Conservation (phyloP, 2,329 filamentous ascomycete genomes). For the Alternaria conjuncta region DNA sequence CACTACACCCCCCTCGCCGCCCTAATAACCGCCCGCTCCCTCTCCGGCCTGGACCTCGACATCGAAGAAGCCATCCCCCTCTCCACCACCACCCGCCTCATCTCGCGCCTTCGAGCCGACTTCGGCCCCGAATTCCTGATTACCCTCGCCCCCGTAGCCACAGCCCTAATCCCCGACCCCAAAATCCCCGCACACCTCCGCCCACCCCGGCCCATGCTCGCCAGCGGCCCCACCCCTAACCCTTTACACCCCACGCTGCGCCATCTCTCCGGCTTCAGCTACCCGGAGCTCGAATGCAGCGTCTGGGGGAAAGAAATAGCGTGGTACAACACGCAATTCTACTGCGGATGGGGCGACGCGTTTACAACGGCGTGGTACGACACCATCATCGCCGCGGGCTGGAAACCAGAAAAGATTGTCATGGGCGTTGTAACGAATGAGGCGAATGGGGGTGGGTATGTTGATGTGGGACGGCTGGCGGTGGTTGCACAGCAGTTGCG, state of each 20-base stretch:
- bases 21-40: slow-evolving; percentile 64
- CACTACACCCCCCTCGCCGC: slow-evolving; percentile 74
- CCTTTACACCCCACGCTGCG: slow-evolving; percentile 47
- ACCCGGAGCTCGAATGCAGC: slow-evolving; percentile 70
- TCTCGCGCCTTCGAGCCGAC: slow-evolving; percentile 61
- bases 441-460: slow-evolving; percentile 69
- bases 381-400: slow-evolving; percentile 67
- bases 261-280: slow-evolving; percentile 83
- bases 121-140: slow-evolving; percentile 76
- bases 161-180: slow-evolving; percentile 66
- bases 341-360: slow-evolving; percentile 84
- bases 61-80: slow-evolving; percentile 76
- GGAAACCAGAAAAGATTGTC: slow-evolving; percentile 75
- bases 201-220: slow-evolving; percentile 38
- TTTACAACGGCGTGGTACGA: slow-evolving; percentile 60
- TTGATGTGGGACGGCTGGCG: slow-evolving; percentile 64
- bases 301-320: slow-evolving; percentile 60
- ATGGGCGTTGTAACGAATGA: slow-evolving; percentile 82
- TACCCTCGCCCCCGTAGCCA: slow-evolving; percentile 81
- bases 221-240: slow-evolving; percentile 39
- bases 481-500: slow-evolving; percentile 64
- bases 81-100: slow-evolving; percentile 62
- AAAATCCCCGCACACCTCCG: slow-evolving; percentile 39
- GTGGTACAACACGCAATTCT: slow-evolving; percentile 94
- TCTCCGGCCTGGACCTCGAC: slow-evolving; percentile 51